Evolutionary conservation across 495 filamentous ascomycete genomes (phyloP), one percentile per base, ranked within the genome.

Genomic region (Xylaria sp.): DNA sequence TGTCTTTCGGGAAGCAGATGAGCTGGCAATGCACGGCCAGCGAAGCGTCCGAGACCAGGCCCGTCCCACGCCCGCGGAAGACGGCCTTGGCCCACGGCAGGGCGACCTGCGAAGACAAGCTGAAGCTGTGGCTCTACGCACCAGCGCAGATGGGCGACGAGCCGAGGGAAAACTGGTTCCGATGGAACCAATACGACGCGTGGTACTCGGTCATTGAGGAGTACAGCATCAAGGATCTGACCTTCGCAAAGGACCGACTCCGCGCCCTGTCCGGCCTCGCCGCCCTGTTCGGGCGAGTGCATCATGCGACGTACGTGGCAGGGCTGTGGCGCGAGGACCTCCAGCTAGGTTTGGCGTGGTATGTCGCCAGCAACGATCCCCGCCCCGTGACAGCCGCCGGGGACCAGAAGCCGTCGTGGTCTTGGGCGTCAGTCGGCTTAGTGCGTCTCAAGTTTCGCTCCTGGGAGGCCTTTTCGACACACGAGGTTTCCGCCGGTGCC

Each of bases 301-400:
- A 76, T 37, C 53, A 50, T 0, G 24, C 62, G 19, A 71, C 76
- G 1, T 77, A 77, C 29, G 62, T 71, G 19, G 74, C 76, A 4
- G 76, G 76, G 21, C 65, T 77, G 8, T 77, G 76, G 76, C 62
- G 65, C 24, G 70, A 74, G 29, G 70, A 76, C 52, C 57, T 74
- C 21, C n/a, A 70, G n/a, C 26, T 17, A 0, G 75, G 70, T 6
- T 66, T 76, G 62, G 26, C 41, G 21, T 76, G 75, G 75, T 76
- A 74, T 21, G 70, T 76, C 9, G 67, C 70, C 7, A 40, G 65
- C 40, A 76, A 74, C 58, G 72, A 74, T 40, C 37, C 19, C 12
- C 43, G 31, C 11, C 21, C 11, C 29, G 31, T 15, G 68, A 46
- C 3, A 43, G 31, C 15, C 15, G 66, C 40, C 37, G 55, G 8